These are phyloP conservation scores for Epichloe hybrida DNA, from an alignment of 2,329 filamentous ascomycete species.

Conservation along the genomic window DNA sequence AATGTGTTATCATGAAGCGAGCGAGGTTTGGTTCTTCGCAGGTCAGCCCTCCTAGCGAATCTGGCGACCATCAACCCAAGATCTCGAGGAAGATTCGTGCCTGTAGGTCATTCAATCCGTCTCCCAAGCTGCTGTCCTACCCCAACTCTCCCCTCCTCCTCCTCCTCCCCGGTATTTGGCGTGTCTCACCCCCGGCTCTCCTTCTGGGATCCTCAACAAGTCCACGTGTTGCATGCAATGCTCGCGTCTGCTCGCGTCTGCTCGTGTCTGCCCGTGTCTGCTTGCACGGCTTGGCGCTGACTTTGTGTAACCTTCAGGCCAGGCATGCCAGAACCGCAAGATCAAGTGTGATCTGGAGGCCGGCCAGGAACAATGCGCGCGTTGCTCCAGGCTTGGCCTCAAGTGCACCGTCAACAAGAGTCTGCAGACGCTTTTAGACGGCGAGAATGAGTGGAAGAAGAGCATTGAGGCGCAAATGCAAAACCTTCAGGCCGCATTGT, in stretches of 20 bases:
- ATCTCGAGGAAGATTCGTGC: slow-evolving; percentile 20
- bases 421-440: slow-evolving; percentile 39
- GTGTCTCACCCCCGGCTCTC: neutral
- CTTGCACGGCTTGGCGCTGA: neutral
- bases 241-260: too few relatives aligned
- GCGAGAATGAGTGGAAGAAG: slow-evolving; percentile 32
- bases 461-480: slow-evolving; percentile 16
- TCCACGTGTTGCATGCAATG: neutral
- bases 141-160: neutral
- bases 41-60: slow-evolving; percentile 5
- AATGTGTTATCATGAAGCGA: slow-evolving; percentile 10
- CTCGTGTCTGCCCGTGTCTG: neutral
- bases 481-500: slow-evolving; percentile 13
- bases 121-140: neutral
- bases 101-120: slow-evolving; percentile 14
- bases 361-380: slow-evolving; percentile 31
- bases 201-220: neutral
- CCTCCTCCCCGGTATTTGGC: too few relatives aligned
- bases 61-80: slow-evolving; percentile 13
- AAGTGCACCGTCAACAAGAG: slow-evolving; percentile 42
- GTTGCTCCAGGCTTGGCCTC: slow-evolving; percentile 35
- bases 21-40: slow-evolving; percentile 10
- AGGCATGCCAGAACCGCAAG: slow-evolving; percentile 39
- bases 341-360: slow-evolving; percentile 38
- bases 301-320: slow-evolving; percentile 10